phyloP scores from a whole-genome alignment of 306 rosid genomes.

The Canavalia ensiformis region DNA sequence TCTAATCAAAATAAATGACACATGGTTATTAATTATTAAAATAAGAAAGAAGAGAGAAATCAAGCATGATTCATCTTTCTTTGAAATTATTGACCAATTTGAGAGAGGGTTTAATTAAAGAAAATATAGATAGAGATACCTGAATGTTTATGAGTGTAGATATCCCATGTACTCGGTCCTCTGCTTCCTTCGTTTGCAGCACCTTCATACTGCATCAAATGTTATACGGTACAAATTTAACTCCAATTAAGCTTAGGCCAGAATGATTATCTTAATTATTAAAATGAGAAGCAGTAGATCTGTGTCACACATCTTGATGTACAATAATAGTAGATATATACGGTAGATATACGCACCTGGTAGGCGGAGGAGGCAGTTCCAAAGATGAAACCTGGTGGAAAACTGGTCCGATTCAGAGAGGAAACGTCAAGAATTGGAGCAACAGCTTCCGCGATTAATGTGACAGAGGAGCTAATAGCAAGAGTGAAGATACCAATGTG shows the following conservation, averaged over 20 bases:
- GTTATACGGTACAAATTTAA: neutral
- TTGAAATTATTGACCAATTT: neutral
- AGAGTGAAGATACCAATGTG: constrained; percentile 31
- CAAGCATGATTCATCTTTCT: neutral
- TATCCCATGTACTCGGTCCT: constrained; percentile 55
- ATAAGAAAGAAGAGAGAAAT: neutral
- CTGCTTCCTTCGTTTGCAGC: constrained; percentile 53
- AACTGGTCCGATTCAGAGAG: constrained; percentile 45
- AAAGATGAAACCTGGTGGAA: constrained; percentile 49
- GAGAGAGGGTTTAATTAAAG: neutral
- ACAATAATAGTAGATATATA: too few species aligned
- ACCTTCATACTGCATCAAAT: constrained; percentile 47
- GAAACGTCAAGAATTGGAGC: constrained; percentile 16
- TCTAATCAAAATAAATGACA: neutral
- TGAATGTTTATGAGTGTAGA: constrained; percentile 38
- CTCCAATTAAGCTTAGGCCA: neutral
- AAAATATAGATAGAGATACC: constrained; percentile 25
- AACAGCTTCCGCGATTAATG: neutral
- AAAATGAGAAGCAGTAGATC: neutral
- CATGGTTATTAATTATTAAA: neutral
- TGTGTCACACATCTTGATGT: neutral
- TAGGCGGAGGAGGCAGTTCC: constrained; percentile 54
- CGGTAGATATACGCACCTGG: constrained; percentile 26
- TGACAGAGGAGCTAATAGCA: neutral
- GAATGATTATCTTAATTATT: neutral